phyloP scores from a whole-genome alignment of 2,329 filamentous ascomycete genomes.

The Exophiala aquamarina region DNA sequence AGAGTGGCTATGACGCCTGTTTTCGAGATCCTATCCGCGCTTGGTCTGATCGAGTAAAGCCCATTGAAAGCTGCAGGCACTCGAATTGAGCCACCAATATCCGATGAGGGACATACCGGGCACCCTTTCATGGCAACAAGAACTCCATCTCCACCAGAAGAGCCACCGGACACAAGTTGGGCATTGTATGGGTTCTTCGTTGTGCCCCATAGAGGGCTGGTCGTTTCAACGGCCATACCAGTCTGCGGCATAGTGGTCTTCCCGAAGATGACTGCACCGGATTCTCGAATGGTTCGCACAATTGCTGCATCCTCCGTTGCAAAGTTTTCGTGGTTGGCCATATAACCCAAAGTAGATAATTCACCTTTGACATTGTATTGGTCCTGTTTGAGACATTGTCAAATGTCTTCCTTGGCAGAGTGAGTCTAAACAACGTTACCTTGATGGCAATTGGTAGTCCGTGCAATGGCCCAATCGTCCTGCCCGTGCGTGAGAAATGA shows the following conservation, averaged over 20 bases:
- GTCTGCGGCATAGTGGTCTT: conserved; percentile 33
- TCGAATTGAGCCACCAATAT: conserved; percentile 46
- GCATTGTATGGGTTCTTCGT: conserved; percentile 57
- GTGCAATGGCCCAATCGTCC: conserved; percentile 38
- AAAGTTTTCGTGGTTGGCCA: conserved; percentile 27
- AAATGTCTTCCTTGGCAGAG: too few species aligned
- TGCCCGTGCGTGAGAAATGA: conserved; percentile 31
- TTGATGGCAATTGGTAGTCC: conserved; percentile 59
- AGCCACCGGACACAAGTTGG: conserved; percentile 52
- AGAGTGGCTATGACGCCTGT: background rate
- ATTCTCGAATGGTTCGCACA: conserved; percentile 29
- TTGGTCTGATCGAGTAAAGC: conserved; percentile 41
- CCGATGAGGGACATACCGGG: conserved; percentile 20
- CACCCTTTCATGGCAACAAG: too few species aligned
- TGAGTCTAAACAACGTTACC: conserved; percentile 15
- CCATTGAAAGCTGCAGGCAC: conserved; percentile 40
- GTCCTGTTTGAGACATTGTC: conserved; percentile 3
- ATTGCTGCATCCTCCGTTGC: conserved; percentile 27
- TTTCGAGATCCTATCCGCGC: conserved; percentile 33
- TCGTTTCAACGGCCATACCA: conserved; percentile 32
- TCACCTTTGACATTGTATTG: conserved; percentile 27
- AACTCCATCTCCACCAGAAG: conserved; percentile 31
- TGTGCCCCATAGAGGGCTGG: conserved; percentile 30
- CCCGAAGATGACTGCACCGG: conserved; percentile 31
- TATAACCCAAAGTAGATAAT: conserved; percentile 28